Evolutionary conservation across 768 basidiomycete species (phyloP).

Genomic region (Myochromella boudieri): DNA sequence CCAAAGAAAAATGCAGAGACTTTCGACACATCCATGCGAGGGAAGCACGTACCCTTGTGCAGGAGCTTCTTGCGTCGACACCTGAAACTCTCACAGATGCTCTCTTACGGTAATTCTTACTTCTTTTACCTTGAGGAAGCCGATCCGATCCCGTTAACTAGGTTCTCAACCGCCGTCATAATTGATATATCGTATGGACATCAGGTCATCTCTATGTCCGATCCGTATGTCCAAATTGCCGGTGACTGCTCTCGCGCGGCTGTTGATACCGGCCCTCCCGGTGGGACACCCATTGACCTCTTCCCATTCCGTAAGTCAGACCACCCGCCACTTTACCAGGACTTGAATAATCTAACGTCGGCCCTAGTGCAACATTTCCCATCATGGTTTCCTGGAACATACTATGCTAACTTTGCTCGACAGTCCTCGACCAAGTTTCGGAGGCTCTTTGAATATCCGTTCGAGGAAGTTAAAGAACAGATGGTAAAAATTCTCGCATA

Average conservation of each 20-base stretch:
- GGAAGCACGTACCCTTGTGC: constrained; percentile 19
- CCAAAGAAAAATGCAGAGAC: constrained; percentile 2
- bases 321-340: background rate
- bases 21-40: constrained; percentile 10
- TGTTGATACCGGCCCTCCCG: constrained; percentile 23
- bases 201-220: constrained; percentile 29
- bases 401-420: constrained; percentile 11
- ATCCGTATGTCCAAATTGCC: constrained; percentile 36
- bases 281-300: constrained; percentile 15
- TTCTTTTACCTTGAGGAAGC: background rate
- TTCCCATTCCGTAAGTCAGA: constrained; percentile 26
- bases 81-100: constrained; percentile 16
- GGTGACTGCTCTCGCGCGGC: constrained; percentile 28
- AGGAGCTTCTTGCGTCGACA: constrained; percentile 10
- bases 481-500: constrained; percentile 5
- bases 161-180: constrained; percentile 19
- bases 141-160: background rate
- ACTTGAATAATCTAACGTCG: background rate
- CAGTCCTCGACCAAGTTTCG: background rate
- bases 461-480: constrained; percentile 6
- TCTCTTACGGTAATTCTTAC: constrained; percentile 17
- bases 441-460: constrained; percentile 6
- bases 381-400: constrained; percentile 15
- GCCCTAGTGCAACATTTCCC: constrained; percentile 10
- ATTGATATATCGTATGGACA: constrained; percentile 32